Evolutionary conservation across 2,329 filamentous ascomycete genomes (phyloP).

Genomic region (Metarhizium album): DNA sequence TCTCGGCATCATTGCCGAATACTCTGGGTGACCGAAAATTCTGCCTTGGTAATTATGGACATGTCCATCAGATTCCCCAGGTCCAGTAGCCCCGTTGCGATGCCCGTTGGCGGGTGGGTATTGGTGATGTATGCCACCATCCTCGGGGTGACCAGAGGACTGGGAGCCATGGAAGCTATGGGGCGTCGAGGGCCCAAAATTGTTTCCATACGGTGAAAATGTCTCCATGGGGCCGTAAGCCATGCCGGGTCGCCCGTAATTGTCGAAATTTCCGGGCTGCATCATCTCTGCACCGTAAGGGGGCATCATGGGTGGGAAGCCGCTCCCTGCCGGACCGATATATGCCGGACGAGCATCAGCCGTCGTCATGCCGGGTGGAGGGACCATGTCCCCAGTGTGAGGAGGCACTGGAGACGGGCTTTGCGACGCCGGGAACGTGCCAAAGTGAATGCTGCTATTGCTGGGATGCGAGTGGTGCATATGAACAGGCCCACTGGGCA

Average conservation of each 20-base stretch:
- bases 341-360: conserved; percentile 23
- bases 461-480: conserved; percentile 44
- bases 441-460: conserved; percentile 46
- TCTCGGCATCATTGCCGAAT: conserved; percentile 23
- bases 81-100: conserved; percentile 24
- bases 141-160: conserved; percentile 38
- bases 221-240: conserved; percentile 24
- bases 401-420: conserved; percentile 47
- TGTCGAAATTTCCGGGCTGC: conserved; percentile 24
- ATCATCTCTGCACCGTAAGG: conserved; percentile 24
- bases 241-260: conserved; percentile 26
- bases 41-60: conserved; percentile 18
- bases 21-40: conserved; percentile 21
- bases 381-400: conserved; percentile 34
- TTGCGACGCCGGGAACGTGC: conserved; percentile 42
- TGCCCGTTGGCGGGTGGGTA: conserved; percentile 25
- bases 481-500: conserved; percentile 22
- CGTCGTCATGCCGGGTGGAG: conserved; percentile 34
- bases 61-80: conserved; percentile 19
- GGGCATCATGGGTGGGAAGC: conserved; percentile 27
- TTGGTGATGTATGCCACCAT: conserved; percentile 30
- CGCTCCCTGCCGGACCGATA: conserved; percentile 22
- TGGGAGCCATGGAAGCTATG: conserved; percentile 54
- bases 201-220: conserved; percentile 22
- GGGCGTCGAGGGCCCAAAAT: conserved; percentile 44